Percentiles rank a stretch among this genome's conserved stretches.
phyloP scores from a whole-genome alignment of 2,329 filamentous ascomycete genomes.

The Monilinia laxa region DNA sequence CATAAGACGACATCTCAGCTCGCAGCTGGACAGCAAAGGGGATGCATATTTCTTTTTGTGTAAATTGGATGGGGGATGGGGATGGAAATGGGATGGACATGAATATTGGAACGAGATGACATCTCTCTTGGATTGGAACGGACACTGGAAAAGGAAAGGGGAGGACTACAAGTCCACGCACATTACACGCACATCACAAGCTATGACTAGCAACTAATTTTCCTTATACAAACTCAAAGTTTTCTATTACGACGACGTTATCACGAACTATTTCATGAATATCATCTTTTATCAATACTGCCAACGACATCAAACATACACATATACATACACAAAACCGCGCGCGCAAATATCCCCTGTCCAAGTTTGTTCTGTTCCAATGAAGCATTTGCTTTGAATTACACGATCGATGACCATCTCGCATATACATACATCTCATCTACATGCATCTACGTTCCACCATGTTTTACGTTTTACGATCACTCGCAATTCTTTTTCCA shows the following conservation, averaged over 20 bases:
- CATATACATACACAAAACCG: conserved; percentile 6
- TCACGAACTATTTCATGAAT: conserved; percentile 25
- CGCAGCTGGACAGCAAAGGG: conserved; percentile 24
- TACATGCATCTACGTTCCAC: conserved; percentile 6
- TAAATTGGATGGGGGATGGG: conserved; percentile 16
- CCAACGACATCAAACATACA: conserved; percentile 4
- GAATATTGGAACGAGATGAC: conserved; percentile 15
- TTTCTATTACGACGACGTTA: conserved; percentile 23
- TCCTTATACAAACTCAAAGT: conserved; percentile 17
- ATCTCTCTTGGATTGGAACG: conserved; percentile 22
- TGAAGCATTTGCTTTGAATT: conserved; percentile 19
- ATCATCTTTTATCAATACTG: conserved; percentile 13
- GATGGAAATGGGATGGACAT: background rate
- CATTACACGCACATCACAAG: conserved; percentile 18
- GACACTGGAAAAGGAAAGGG: conserved; percentile 13
- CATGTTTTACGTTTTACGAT: conserved; percentile 15
- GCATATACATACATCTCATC: conserved; percentile 7
- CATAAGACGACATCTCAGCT: conserved; percentile 24
- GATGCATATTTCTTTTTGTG: conserved; percentile 18
- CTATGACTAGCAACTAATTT: conserved; percentile 24
- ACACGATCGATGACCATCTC: conserved; percentile 21
- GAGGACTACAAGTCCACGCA: conserved; percentile 3
- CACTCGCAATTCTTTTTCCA: background rate
- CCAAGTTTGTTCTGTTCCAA: conserved; percentile 22
- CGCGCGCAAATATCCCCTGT: conserved; percentile 4